These are phyloP conservation scores for Ochetophila trinervis DNA, from an alignment of 306 rosid genomes.

Conservation along the genomic window DNA sequence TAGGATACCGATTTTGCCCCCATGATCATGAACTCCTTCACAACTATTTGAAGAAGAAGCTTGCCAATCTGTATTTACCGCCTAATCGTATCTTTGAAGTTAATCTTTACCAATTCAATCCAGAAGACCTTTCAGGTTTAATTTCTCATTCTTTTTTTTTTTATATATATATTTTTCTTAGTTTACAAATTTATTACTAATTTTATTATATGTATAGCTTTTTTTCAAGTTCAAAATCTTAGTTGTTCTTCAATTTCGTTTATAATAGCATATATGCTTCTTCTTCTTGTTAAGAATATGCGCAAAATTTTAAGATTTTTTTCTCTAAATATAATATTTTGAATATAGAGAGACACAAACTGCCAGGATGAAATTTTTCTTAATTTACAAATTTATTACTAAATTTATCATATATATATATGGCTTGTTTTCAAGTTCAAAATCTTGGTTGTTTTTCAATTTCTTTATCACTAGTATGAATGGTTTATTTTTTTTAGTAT, in stretches of 20 bases:
- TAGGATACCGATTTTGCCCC: slow-evolving; percentile 14
- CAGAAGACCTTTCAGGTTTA: slow-evolving; percentile 22
- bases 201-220: neutral
- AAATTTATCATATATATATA: neutral
- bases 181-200: neutral
- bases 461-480: neutral
- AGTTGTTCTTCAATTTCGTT: too few relatives aligned
- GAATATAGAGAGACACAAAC: too few relatives aligned
- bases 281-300: too few relatives aligned
- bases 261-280: too few relatives aligned
- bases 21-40: slow-evolving; percentile 11
- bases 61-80: slow-evolving; percentile 5
- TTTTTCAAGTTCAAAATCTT: too few relatives aligned
- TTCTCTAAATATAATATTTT: too few relatives aligned
- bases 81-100: slow-evolving; percentile 11
- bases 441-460: too few relatives aligned
- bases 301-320: too few relatives aligned
- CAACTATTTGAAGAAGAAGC: slow-evolving; percentile 9
- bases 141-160: neutral
- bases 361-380: too few relatives aligned
- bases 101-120: slow-evolving; percentile 21
- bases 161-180: too few relatives aligned
- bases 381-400: neutral
- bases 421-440: neutral
- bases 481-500: neutral